Evolutionary conservation across 2,329 filamentous ascomycete genomes (phyloP), one percentile per base, ranked within the genome.

Genomic region (Bipolaris oryzae): DNA sequence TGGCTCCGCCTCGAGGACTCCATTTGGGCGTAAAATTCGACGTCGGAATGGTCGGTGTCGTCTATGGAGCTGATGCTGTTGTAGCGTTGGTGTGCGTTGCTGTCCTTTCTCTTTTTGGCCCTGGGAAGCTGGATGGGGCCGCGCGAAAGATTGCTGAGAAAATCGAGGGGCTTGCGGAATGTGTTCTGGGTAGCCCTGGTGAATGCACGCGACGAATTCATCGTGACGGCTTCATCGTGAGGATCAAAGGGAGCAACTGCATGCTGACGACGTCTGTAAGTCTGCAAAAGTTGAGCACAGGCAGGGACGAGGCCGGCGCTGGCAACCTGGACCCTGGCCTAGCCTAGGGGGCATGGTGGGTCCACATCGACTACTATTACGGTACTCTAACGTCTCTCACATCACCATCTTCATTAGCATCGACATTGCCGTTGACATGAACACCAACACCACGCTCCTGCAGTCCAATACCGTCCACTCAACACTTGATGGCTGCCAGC

Each of bases 11-110:
- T 55, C 15, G 64, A 61, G 11, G 39, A 56, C 37, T 71, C 70
- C 71, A 72, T 73, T 18, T 66, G 60, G 13, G 71, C 67, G 64
- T 72, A 70, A 7, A 69, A 59, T 62, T 75, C 74, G 23, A 74
- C 57, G 57, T 77, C 74, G 13, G 67, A 67, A 52, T 70, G 57
- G 60, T 77, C 75, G 25, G 68, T 71, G 47, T 74, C 73, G 66
- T 78, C 74, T 56, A 75, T 63, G n/a, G 76, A 76, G 65, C 68
- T 69, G 37, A 62, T 55, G 55, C 71, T 73, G 50, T 62, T 63
- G 50, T 71, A 65, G 58, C 72, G 72, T 50, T 80, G 76, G 51
- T 58, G 41, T 43, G 50, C 23, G 52, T 51, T 42, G 53, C 51
- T 53, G 50, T 62, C 57, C 23, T 53, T 53, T 55, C 64, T 63